Percentiles rank a stretch among this genome's conserved stretches.
These are phyloP conservation scores for Gypsophila paniculata DNA, from an alignment of 179 eudicot species.

Conservation along the genomic window DNA sequence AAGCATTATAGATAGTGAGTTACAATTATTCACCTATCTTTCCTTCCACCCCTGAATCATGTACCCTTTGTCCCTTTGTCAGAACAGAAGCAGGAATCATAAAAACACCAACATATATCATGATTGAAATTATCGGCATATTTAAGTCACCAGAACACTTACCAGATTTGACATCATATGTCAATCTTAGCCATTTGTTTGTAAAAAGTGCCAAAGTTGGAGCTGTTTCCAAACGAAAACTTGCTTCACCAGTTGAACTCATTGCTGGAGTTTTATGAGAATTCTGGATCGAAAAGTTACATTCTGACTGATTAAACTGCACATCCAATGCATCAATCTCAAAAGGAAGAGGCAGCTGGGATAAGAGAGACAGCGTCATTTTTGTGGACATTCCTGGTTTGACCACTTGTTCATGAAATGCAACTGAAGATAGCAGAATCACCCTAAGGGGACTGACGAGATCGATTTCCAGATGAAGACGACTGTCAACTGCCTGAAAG, in stretches of 20 bases:
- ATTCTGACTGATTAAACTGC: constrained; percentile 81
- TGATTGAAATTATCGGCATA: neutral
- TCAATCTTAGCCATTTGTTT: constrained; percentile 85
- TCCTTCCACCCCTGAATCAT: neutral
- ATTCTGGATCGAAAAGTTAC: constrained; percentile 65
- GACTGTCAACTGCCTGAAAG: constrained; percentile 43
- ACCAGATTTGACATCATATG: constrained; percentile 84
- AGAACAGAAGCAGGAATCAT: neutral
- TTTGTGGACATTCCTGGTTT: constrained; percentile 67
- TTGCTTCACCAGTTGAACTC: constrained; percentile 34
- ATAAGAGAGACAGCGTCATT: constrained; percentile 65
- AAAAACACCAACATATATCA: neutral
- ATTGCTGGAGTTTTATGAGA: constrained; percentile 45
- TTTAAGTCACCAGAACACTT: constrained; percentile 18
- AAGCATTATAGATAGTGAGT: neutral
- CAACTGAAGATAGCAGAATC: constrained; percentile 78
- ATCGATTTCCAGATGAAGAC: constrained; percentile 87
- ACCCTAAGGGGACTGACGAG: constrained; percentile 87
- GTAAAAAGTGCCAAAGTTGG: constrained; percentile 53
- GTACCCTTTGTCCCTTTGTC: neutral
- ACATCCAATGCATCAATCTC: constrained; percentile 82
- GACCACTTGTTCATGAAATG: constrained; percentile 86
- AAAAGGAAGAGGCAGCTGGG: constrained; percentile 68
- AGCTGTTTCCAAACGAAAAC: constrained; percentile 62
- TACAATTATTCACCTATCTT: neutral